Percentiles rank a stretch among this genome's conserved stretches.
Conservation (phyloP, 2,329 filamentous ascomycete genomes). For the Xylaria sp. region DNA sequence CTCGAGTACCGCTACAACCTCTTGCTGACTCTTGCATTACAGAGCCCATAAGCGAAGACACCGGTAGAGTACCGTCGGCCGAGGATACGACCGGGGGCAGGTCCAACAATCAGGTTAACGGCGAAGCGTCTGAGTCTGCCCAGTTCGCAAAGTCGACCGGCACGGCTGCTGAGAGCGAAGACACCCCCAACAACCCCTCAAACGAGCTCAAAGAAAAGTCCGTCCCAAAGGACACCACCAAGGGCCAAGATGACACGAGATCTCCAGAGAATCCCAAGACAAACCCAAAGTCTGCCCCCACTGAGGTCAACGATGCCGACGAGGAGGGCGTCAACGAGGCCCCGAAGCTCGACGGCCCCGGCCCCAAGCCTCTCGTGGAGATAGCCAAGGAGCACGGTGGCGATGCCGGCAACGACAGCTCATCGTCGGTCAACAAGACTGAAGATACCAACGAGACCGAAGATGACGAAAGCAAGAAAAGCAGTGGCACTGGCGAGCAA, state of each 20-base stretch:
- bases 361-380: constrained; percentile 49
- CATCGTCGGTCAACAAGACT: constrained; percentile 40
- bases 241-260: constrained; percentile 50
- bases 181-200: constrained; percentile 38
- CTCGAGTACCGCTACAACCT: constrained; percentile 2
- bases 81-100: not conserved
- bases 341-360: constrained; percentile 48
- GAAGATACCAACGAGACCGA: constrained; percentile 34
- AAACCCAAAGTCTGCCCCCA: constrained; percentile 43
- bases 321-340: constrained; percentile 41
- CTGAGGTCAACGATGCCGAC: constrained; percentile 45
- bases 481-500: constrained; percentile 59
- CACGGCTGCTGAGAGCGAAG: constrained; percentile 33
- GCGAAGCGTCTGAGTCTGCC: constrained; percentile 16
- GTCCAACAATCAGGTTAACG: not conserved
- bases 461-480: constrained; percentile 33
- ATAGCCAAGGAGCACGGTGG: constrained; percentile 40
- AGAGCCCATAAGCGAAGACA: constrained; percentile 8
- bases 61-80: not conserved
- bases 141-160: constrained; percentile 33
- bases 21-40: not conserved
- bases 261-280: constrained; percentile 45
- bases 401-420: constrained; percentile 35
- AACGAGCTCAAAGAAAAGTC: constrained; percentile 36
- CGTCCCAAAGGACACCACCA: constrained; percentile 33